These are phyloP conservation scores for Russula ochroleuca DNA, from an alignment of 768 basidiomycete genomes.

Conservation along the genomic window DNA sequence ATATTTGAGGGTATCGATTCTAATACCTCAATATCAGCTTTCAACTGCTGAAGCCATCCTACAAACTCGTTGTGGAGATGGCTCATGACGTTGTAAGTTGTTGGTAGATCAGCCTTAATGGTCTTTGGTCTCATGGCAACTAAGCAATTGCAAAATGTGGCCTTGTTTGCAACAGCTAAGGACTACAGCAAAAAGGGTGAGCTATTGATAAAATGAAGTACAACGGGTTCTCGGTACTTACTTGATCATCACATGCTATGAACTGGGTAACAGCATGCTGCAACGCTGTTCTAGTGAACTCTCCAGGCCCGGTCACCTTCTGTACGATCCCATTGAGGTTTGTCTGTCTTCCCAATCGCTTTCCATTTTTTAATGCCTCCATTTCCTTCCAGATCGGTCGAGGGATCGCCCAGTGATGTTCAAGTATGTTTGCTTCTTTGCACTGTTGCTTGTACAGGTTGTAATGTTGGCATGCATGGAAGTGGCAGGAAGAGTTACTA, in stretches of 20 bases:
- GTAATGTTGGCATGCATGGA: no score
- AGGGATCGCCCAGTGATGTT: no score
- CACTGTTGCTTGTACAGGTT: no score
- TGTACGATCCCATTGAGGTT: no score
- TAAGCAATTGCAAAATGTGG: not conserved
- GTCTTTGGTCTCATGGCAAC: conserved; percentile 5
- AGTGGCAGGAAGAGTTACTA: no score
- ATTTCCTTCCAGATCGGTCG: no score
- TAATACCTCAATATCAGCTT: not conserved
- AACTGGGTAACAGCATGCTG: conserved; percentile 3
- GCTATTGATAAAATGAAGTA: no score
- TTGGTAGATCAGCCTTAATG: not conserved
- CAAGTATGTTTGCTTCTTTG: no score
- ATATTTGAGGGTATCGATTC: no score
- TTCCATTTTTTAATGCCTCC: no score
- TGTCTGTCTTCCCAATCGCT: no score
- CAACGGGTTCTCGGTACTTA: not conserved
- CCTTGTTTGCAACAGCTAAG: not conserved
- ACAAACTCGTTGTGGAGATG: conserved; percentile 5
- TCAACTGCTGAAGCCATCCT: not conserved
- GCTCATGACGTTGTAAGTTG: not conserved
- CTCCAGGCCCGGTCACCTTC: no score
- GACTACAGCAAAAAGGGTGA: not conserved
- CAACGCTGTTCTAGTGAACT: not conserved
- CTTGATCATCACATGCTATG: not conserved